Evolutionary conservation across 169 alveolate species (phyloP).

Genomic region (Plasmodium yoelii): DNA sequence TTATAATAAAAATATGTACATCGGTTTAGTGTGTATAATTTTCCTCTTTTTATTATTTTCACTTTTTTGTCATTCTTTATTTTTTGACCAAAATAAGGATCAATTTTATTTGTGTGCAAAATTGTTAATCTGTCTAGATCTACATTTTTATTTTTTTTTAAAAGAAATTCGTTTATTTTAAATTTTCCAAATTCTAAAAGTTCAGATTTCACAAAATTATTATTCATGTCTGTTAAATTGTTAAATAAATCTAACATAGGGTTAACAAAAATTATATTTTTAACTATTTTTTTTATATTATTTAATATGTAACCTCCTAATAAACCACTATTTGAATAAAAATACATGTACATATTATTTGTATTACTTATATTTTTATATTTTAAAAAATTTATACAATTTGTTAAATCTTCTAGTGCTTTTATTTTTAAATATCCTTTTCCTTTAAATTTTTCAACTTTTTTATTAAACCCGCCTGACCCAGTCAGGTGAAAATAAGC

Average conservation of each 20-base stretch:
- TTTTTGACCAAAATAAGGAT: no score
- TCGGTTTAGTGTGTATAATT: no score
- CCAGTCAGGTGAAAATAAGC: constrained; percentile 65
- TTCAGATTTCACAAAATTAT: constrained; percentile 77
- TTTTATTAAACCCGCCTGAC: constrained; percentile 29
- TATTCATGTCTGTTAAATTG: constrained; percentile 27
- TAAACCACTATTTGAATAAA: constrained; percentile 55
- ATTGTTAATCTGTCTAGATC: no score
- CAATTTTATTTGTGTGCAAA: no score
- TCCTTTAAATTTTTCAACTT: neutral
- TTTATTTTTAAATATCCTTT: neutral
- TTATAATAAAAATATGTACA: no score
- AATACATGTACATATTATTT: constrained; percentile 28
- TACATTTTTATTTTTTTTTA: no score
- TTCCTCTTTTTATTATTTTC: no score
- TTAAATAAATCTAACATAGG: constrained; percentile 80
- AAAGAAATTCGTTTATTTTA: no score
- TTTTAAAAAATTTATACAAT: constrained; percentile 52
- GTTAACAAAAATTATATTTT: constrained; percentile 70
- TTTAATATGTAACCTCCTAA: constrained; percentile 44
- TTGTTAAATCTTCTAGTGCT: constrained; percentile 21
- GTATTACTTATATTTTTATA: constrained; percentile 42
- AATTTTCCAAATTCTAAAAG: constrained; percentile 79
- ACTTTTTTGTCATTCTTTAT: no score
- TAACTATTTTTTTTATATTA: constrained; percentile 1